These are phyloP conservation scores for Termitomyces heimii DNA, from an alignment of 768 basidiomycete species.

Conservation along the genomic window DNA sequence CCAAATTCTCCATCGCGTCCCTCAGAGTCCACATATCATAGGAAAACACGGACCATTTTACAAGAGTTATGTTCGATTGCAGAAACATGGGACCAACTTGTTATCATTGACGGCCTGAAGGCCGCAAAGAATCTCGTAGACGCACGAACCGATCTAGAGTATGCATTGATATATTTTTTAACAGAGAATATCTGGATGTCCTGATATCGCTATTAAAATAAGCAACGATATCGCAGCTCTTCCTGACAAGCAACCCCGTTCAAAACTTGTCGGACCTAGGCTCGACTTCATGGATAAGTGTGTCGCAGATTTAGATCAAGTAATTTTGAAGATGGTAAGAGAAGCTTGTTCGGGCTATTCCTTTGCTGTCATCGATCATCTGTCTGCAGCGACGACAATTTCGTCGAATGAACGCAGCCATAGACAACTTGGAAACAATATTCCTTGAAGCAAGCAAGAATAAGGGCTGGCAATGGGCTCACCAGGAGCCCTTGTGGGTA, in stretches of 20 bases:
- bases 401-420: constrained; percentile 51
- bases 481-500: constrained; percentile 69
- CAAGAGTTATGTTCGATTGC: constrained; percentile 60
- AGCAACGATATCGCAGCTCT: constrained; percentile 63
- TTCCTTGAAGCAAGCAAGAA: constrained; percentile 63
- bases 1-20: constrained; percentile 43
- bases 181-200: not conserved
- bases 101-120: constrained; percentile 73
- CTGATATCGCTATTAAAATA: constrained; percentile 8
- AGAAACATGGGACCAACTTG: constrained; percentile 80
- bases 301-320: constrained; percentile 51
- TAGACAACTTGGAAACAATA: constrained; percentile 61
- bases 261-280: constrained; percentile 58
- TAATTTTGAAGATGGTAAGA: constrained; percentile 63
- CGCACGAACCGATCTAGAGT: constrained; percentile 83
- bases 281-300: constrained; percentile 62
- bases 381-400: constrained; percentile 60
- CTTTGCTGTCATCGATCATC: not conserved
- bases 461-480: constrained; percentile 70
- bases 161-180: constrained; percentile 20
- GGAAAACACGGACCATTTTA: constrained; percentile 63
- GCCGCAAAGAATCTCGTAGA: constrained; percentile 70
- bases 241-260: constrained; percentile 50
- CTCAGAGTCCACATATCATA: constrained; percentile 74
- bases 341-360: not conserved